phyloP scores from a whole-genome alignment of 352 stramenopile species.

The Phytophthora quininea region DNA sequence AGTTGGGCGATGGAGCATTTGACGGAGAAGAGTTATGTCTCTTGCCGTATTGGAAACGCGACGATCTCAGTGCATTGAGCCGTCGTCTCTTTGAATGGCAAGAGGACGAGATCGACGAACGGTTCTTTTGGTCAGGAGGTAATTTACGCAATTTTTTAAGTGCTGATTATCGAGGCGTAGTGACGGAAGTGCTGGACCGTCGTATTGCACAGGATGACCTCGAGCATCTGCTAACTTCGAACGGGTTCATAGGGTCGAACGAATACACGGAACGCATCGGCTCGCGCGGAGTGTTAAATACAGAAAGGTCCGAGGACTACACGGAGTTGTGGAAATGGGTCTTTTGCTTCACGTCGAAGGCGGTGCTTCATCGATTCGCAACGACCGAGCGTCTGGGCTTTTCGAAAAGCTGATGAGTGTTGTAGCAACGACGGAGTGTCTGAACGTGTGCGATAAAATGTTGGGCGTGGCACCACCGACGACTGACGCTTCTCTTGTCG shows the following conservation, averaged over 20 bases:
- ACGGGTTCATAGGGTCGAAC: neutral
- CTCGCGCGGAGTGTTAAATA: conserved; percentile 3
- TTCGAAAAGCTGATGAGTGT: conserved; percentile 7
- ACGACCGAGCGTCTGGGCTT: conserved; percentile 1
- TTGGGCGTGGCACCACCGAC: conserved; percentile 2
- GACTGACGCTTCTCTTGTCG: conserved; percentile 10
- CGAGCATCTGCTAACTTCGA: conserved; percentile 1
- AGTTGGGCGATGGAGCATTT: neutral
- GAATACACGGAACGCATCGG: conserved; percentile 9
- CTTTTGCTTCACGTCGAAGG: conserved; percentile 1
- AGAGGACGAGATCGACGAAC: conserved; percentile 2
- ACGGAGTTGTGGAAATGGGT: neutral
- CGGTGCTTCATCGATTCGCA: conserved; percentile 7
- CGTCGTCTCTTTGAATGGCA: neutral
- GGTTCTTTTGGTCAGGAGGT: conserved; percentile 12
- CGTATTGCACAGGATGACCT: neutral
- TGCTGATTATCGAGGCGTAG: neutral
- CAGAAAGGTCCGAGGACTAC: conserved; percentile 1
- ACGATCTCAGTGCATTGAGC: conserved; percentile 5
- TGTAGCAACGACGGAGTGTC: neutral
- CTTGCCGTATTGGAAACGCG: conserved; percentile 9
- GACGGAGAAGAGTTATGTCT: neutral
- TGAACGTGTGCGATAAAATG: conserved; percentile 3
- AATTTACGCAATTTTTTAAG: conserved; percentile 10
- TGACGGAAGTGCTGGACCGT: neutral